phyloP scores from a whole-genome alignment of 1,139 yeast species.

The Nakaseomyces bracarensis region DNA sequence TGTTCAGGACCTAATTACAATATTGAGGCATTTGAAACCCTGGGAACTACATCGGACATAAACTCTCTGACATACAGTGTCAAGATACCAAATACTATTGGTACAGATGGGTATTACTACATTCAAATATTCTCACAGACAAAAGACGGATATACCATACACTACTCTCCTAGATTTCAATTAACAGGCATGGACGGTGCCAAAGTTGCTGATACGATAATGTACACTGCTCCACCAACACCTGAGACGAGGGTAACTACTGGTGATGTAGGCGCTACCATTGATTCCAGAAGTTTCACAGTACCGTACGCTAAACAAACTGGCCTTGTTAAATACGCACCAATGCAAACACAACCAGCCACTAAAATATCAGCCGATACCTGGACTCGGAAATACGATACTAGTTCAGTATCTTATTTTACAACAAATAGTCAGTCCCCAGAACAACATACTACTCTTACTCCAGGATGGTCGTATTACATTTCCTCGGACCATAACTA shows the following conservation, averaged over 20 bases:
- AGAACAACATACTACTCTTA: slow-evolving; percentile 47
- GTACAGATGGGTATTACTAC: slow-evolving; percentile 55
- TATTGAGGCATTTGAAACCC: slow-evolving; percentile 38
- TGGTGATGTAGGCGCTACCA: slow-evolving; percentile 26
- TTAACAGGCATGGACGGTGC: slow-evolving; percentile 66
- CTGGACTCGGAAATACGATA: slow-evolving; percentile 51
- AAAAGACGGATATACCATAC: slow-evolving; percentile 44
- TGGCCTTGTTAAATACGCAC: slow-evolving; percentile 65
- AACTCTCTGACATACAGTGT: slow-evolving; percentile 35
- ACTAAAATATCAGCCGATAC: slow-evolving; percentile 51
- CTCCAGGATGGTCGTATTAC: slow-evolving; percentile 73
- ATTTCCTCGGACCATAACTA: slow-evolving; percentile 49
- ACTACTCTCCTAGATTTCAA: slow-evolving; percentile 57
- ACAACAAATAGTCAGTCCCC: slow-evolving; percentile 38
- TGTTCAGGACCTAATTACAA: slow-evolving; percentile 60
- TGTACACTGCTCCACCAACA: slow-evolving; percentile 34
- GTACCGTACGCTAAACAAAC: slow-evolving; percentile 65
- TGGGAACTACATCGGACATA: slow-evolving; percentile 29
- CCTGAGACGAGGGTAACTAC: slow-evolving; percentile 34
- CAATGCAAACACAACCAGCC: slow-evolving; percentile 83
- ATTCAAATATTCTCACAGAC: slow-evolving; percentile 53
- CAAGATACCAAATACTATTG: slow-evolving; percentile 37
- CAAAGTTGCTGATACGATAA: slow-evolving; percentile 31
- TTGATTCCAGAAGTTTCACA: slow-evolving; percentile 35
- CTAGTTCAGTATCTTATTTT: slow-evolving; percentile 53